Conservation (phyloP, 257 asterid species). For the Solanum piurae region DNA sequence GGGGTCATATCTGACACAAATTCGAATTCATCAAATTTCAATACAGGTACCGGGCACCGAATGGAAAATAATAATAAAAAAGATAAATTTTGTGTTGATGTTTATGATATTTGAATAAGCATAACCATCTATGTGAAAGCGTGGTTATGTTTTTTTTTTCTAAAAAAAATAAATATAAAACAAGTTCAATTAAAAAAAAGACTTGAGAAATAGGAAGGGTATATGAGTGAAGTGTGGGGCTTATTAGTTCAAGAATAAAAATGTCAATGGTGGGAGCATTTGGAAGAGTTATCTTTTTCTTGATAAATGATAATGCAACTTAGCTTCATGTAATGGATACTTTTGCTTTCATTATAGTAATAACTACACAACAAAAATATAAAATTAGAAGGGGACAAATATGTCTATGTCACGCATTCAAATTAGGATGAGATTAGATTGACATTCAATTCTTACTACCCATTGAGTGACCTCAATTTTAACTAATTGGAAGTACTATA, state of each 20-base stretch:
- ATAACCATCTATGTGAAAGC: too few species aligned
- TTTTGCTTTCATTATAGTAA: neutral
- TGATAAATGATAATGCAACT: neutral
- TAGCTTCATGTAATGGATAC: neutral
- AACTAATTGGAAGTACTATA: neutral
- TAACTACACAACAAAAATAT: neutral
- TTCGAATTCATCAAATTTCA: too few species aligned
- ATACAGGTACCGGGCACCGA: accelerated
- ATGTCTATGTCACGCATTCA: neutral
- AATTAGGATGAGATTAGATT: neutral
- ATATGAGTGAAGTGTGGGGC: neutral
- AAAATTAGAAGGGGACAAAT: neutral
- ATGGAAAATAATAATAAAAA: too few species aligned
- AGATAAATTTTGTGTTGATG: neutral
- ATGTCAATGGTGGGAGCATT: neutral
- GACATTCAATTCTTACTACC: neutral
- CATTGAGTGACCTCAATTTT: neutral
- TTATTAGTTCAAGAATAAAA: neutral
- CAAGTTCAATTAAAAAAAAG: neutral
- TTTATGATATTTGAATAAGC: neutral
- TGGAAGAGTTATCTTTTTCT: neutral
- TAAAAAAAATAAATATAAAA: too few species aligned
- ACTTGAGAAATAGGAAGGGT: neutral
- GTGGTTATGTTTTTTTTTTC: too few species aligned
- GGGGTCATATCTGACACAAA: too few species aligned